Conservation (phyloP, 2,329 filamentous ascomycete species). For the Metarhizium album region DNA sequence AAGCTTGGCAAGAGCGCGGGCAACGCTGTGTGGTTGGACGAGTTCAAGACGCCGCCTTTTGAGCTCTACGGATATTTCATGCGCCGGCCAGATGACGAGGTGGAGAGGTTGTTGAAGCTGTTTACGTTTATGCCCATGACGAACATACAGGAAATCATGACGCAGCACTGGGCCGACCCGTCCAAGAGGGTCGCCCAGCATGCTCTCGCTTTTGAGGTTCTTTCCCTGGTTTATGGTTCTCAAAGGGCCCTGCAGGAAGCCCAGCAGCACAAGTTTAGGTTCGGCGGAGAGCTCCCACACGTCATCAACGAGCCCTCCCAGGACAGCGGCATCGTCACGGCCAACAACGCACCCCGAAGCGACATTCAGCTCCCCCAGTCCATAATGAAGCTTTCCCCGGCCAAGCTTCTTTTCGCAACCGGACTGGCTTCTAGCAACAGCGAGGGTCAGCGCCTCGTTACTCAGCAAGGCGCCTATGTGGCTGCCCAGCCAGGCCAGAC, state of each 20-base stretch:
- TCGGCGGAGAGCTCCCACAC: slow-evolving; percentile 24
- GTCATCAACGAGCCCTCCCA: slow-evolving; percentile 19
- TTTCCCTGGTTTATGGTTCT: slow-evolving; percentile 66
- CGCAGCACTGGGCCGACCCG: slow-evolving; percentile 55
- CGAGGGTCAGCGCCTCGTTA: slow-evolving; percentile 49
- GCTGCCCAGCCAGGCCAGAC: slow-evolving; percentile 37
- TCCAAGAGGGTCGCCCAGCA: slow-evolving; percentile 73
- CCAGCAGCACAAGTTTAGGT: slow-evolving; percentile 39
- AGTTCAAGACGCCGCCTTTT: slow-evolving; percentile 66
- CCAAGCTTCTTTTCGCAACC: slow-evolving; percentile 47
- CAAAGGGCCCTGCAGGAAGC: slow-evolving; percentile 53
- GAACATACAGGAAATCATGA: slow-evolving; percentile 58
- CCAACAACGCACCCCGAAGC: slow-evolving; percentile 37
- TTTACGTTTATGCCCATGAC: slow-evolving; percentile 77
- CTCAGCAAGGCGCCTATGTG: slow-evolving; percentile 48
- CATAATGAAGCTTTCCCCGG: slow-evolving; percentile 45
- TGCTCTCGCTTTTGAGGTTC: slow-evolving; percentile 68
- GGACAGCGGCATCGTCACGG: slow-evolving; percentile 23
- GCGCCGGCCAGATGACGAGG: slow-evolving; percentile 67
- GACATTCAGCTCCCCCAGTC: slow-evolving; percentile 50
- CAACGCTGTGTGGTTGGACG: slow-evolving; percentile 88
- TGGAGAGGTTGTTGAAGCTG: slow-evolving; percentile 72
- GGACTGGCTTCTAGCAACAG: slow-evolving; percentile 45
- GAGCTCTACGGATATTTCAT: slow-evolving; percentile 90
- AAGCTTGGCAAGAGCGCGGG: slow-evolving; percentile 95